phyloP scores from a whole-genome alignment of 192 early-diverging fungal species.

The Coemansia biformis region DNA sequence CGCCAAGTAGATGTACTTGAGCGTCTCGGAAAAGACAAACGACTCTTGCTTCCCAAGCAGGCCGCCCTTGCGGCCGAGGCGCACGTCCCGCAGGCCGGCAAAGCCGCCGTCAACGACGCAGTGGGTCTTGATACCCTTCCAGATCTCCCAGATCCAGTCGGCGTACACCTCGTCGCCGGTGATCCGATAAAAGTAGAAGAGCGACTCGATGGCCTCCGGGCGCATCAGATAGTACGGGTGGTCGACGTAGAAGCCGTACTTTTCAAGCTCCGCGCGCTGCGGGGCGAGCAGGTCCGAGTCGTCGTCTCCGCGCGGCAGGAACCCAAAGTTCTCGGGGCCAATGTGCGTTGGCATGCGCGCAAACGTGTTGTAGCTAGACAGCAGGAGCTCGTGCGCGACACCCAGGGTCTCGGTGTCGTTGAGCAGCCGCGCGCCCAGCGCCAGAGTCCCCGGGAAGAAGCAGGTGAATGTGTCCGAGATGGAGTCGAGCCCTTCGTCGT shows the following conservation, averaged over 20 bases:
- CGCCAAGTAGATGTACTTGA: constrained; percentile 92
- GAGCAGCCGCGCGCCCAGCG: constrained; percentile 39
- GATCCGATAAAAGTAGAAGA: constrained; percentile 80
- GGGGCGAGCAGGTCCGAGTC: constrained; percentile 27
- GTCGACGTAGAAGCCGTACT: constrained; percentile 46
- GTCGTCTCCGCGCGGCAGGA: constrained; percentile 36
- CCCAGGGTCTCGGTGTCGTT: constrained; percentile 32
- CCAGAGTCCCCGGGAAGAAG: constrained; percentile 50
- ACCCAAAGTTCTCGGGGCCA: constrained; percentile 50
- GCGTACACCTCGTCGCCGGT: constrained; percentile 84
- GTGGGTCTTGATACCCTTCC: constrained; percentile 80
- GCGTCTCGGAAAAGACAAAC: constrained; percentile 92
- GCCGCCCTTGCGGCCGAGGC: constrained; percentile 26
- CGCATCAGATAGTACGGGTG: constrained; percentile 65
- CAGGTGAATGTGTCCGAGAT: constrained; percentile 48
- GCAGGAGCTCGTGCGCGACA: constrained; percentile 34
- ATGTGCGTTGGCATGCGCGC: constrained; percentile 44
- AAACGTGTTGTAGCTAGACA: constrained; percentile 44
- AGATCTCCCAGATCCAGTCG: constrained; percentile 80
- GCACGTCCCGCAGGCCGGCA: constrained; percentile 52
- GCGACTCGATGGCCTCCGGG: constrained; percentile 84
- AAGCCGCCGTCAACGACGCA: constrained; percentile 62
- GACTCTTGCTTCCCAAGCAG: constrained; percentile 52
- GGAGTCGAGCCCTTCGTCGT: constrained; percentile 45
- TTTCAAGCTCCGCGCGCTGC: constrained; percentile 40